Evolutionary conservation across 78 protist genomes (phyloP), one percentile per base, ranked within the genome.

Genomic region (Salpingoeca rosetta): DNA sequence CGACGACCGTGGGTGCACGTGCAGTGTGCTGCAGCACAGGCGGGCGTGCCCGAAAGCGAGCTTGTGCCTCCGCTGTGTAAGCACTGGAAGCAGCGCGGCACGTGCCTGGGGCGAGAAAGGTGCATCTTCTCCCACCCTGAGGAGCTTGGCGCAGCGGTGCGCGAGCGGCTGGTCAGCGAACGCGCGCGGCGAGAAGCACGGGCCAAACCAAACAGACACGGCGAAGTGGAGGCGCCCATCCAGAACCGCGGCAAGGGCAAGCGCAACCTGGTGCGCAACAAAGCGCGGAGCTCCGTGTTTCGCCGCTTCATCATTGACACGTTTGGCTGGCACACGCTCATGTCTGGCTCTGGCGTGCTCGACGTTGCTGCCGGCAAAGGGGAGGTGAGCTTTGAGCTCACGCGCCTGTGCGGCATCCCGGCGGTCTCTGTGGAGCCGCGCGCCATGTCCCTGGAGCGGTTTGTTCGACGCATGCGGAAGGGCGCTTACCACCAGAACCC

Each of bases 341-440:
- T 11, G 72, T 0, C 43, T 3, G 90, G 90, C 76, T 17, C 88
- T 1, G 90, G 90, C 80, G 82, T 88, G 17, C 90, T 88, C 40
- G 90, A 88, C 80, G 73, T 88, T 7, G 90, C 87, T 0, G 86
- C 86, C 25, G 90, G 90, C 17, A 76, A 44, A 35, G 90, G 90
- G 26, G 90, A 76, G 38, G 31, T 88, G 44, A 17, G 87, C 27
- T 88, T 80, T 51, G 81, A 80, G 56, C 83, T 88, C 41, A 36
- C 0, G 37, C 75, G 40, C 43, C 39, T 45, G 73, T 38, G 82
- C 85, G 65, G 84, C 7, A 2, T 86, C 39, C 82, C 37, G 26
- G 45, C 56, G 31, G 81, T 85, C 11, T 26, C 42, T 36, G 80
- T 86, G 43, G 89, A 86, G 43, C 89, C 89, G 65, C 7, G 65